Evolutionary conservation across 2,329 filamentous ascomycete genomes (phyloP).

Genomic region (Monilinia polystroma): DNA sequence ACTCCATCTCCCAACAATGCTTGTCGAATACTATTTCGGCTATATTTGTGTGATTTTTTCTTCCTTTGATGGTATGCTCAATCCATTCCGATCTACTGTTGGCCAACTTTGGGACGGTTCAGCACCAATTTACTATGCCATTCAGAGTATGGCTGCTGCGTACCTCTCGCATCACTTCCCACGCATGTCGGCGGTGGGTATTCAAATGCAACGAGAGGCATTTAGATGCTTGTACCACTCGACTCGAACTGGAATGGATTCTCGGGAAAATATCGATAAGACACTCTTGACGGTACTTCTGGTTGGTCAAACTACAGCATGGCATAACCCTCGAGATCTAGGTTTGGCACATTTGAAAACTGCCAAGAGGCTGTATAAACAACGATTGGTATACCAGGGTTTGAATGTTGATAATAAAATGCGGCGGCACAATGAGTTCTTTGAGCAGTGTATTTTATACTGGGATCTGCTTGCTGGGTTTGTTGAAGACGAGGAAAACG

Average conservation of each 20-base stretch:
- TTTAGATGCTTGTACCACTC: constrained; percentile 45
- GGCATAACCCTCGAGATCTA: constrained; percentile 57
- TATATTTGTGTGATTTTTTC: constrained; percentile 61
- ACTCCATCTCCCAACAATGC: constrained; percentile 47
- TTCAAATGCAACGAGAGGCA: constrained; percentile 48
- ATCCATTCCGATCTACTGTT: constrained; percentile 60
- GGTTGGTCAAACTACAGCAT: constrained; percentile 58
- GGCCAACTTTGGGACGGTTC: constrained; percentile 58
- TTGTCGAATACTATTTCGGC: constrained; percentile 64
- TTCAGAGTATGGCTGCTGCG: constrained; percentile 64
- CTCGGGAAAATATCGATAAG: constrained; percentile 50
- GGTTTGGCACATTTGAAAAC: constrained; percentile 43
- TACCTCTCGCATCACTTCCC: constrained; percentile 58
- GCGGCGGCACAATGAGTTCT: constrained; percentile 37
- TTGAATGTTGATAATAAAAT: constrained; percentile 23
- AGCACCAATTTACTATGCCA: constrained; percentile 57
- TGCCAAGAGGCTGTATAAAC: constrained; percentile 35
- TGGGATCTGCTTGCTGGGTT: constrained; percentile 39
- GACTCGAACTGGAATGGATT: constrained; percentile 50
- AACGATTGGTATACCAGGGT: constrained; percentile 32
- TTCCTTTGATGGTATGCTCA: constrained; percentile 62
- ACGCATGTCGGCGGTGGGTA: constrained; percentile 50
- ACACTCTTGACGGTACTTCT: constrained; percentile 57
- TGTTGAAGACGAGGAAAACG: constrained; percentile 35
- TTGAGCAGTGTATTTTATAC: constrained; percentile 39